Evolutionary conservation across 208 protist species (phyloP), one percentile per base, ranked within the genome.

Genomic region (Leishmania mexicana): DNA sequence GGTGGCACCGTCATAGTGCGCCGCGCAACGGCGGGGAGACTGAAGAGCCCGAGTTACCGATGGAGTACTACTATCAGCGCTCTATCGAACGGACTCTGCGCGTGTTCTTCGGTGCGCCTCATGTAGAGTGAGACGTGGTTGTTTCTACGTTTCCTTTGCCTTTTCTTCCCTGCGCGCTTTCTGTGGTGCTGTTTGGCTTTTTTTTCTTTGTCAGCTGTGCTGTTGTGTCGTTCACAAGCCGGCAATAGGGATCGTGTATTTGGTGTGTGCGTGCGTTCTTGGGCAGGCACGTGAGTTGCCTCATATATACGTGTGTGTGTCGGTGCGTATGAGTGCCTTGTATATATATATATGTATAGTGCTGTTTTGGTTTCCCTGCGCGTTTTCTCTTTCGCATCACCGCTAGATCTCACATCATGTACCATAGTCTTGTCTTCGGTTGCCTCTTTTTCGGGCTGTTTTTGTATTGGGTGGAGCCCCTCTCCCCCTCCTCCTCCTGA

Each of bases 41-140:
- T 8, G 75, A 49, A 35, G 54, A 67, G 57, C 68, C 76, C 60
- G 81, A 85, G 81, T 38, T 71, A 3, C 78, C 83, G 17, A 13
- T 82, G 45, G 78, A 65, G 64, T 84, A 86, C 77, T 87, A 87
- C 38, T 77, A 89, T 62, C 58, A 80, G 45, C 79, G 80, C 28
- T 79, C 85, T 6, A 83, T 91, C 28, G 62, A 88, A 64, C 82
- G 84, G 10, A 92, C 88, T 11, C 31, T 90, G 21, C 75, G 81
- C 28, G 78, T 88, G 0, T 91, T 92, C 51, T 92, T 92, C 64
- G 70, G 75, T 35, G 70, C 31, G 21, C 5, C 58, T 7, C 42
- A 57, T 47, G 21, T 24, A 35, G 38, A 78, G 67, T 83, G 53
- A 72, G 28, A 42, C 38, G 40, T 17, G 31, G 35, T n/a, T 54